These are phyloP conservation scores for Vairimorpha apis DNA, from an alignment of 371 early-diverging fungal genomes.

Conservation along the genomic window DNA sequence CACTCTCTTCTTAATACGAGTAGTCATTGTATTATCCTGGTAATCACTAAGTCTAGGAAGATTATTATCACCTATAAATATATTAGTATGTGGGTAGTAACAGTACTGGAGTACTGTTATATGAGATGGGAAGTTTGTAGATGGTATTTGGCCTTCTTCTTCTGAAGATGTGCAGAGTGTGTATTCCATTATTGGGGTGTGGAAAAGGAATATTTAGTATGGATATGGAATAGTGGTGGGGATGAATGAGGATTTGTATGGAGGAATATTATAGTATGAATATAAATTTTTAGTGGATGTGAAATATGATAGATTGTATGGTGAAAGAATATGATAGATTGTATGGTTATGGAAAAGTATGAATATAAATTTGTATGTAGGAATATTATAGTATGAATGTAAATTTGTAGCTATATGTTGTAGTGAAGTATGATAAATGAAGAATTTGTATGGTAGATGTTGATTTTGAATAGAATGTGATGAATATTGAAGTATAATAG, in stretches of 20 bases:
- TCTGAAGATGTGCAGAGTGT: slow-evolving; percentile 30
- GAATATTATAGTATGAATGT: too few relatives aligned
- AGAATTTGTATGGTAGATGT: too few relatives aligned
- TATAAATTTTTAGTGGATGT: too few relatives aligned
- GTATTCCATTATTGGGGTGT: slow-evolving; percentile 36
- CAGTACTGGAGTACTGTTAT: slow-evolving; percentile 32
- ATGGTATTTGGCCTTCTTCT: slow-evolving; percentile 51
- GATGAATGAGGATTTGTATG: background rate
- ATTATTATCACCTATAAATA: slow-evolving; percentile 44
- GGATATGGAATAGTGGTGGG: background rate
- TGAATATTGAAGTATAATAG: too few relatives aligned
- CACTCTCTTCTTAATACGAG: slow-evolving; percentile 45
- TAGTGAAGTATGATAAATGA: too few relatives aligned
- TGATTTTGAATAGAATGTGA: too few relatives aligned
- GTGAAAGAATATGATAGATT: too few relatives aligned
- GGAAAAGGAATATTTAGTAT: background rate
- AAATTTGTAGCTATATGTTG: too few relatives aligned
- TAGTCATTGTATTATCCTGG: slow-evolving; percentile 2
- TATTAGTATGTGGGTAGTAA: slow-evolving; percentile 26
- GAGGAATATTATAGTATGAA: too few relatives aligned
- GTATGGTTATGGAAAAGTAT: too few relatives aligned
- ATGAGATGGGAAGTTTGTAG: slow-evolving; percentile 26
- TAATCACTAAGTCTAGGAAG: slow-evolving; percentile 44
- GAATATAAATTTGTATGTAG: too few relatives aligned
- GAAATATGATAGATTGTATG: too few relatives aligned